phyloP scores from a whole-genome alignment of 805 yeast genomes.

The Ascoidea tarda region DNA sequence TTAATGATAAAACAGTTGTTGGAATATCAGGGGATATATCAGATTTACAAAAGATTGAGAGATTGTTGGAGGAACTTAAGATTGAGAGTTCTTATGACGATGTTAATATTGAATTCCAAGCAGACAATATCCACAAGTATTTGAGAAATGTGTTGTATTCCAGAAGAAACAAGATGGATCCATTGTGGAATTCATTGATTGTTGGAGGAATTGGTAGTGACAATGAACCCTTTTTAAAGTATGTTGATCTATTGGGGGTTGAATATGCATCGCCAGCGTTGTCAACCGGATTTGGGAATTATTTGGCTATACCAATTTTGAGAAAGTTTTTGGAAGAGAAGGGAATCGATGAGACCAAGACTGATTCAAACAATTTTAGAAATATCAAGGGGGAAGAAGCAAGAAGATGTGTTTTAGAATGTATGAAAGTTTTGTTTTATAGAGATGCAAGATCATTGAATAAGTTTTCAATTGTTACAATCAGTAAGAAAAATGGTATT shows the following conservation, averaged over 20 bases:
- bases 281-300: constrained; percentile 95
- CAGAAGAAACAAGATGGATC: constrained; percentile 88
- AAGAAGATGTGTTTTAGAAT: constrained; percentile 56
- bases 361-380: constrained; percentile 31
- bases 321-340: constrained; percentile 75
- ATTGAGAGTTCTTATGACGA: constrained; percentile 69
- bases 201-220: constrained; percentile 81
- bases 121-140: constrained; percentile 83
- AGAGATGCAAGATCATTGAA: constrained; percentile 93
- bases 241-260: constrained; percentile 86
- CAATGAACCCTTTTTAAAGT: constrained; percentile 59
- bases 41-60: constrained; percentile 76
- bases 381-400: constrained; percentile 67
- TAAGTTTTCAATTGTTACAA: constrained; percentile 66
- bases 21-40: constrained; percentile 93
- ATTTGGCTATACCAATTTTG: constrained; percentile 83
- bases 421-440: constrained; percentile 90
- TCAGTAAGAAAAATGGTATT: constrained; percentile 50
- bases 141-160: constrained; percentile 71
- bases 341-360: constrained; percentile 14
- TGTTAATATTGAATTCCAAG: constrained; percentile 36
- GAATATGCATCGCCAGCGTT: constrained; percentile 77
- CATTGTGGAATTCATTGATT: constrained; percentile 86
- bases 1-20: constrained; percentile 77
- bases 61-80: constrained; percentile 65